Conservation (phyloP, 2,329 filamentous ascomycete species). For the Akanthomyces lecanii region DNA sequence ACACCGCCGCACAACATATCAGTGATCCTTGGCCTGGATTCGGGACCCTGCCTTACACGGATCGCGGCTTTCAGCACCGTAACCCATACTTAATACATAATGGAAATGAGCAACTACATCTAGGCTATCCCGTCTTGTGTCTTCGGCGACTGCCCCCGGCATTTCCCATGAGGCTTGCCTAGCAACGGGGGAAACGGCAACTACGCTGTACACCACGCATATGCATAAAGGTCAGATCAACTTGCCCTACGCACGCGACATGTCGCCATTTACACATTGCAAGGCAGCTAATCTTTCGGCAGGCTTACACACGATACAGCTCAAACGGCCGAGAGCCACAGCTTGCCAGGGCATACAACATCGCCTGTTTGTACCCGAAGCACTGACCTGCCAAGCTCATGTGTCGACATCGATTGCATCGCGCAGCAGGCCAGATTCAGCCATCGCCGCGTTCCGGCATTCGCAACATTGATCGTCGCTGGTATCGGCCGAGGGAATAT, state of each 20-base stretch:
- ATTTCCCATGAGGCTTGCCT: neutral
- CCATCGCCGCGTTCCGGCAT: neutral
- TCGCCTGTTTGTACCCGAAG: neutral
- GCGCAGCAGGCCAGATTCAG: neutral
- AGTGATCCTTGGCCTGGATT: neutral
- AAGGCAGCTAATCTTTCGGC: neutral
- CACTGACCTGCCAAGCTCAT: neutral
- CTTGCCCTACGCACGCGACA: neutral
- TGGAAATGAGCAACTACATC: neutral
- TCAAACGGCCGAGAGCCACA: neutral
- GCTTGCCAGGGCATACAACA: neutral
- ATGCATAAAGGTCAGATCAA: neutral
- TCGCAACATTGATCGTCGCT: neutral
- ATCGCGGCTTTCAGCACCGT: too few relatives aligned
- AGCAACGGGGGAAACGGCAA: neutral
- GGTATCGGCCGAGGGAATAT: too few relatives aligned
- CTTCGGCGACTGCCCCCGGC: neutral
- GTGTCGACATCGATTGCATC: neutral
- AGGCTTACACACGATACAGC: neutral
- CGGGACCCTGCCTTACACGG: neutral
- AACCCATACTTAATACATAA: too few relatives aligned
- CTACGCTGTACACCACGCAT: neutral
- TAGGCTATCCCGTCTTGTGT: neutral
- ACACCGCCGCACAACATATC: neutral
- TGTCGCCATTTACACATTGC: neutral